Percentiles rank a stretch among this genome's conserved stretches.
Evolutionary conservation across 179 eudicot genomes (phyloP).

Genomic region (Silene noctiflora): DNA sequence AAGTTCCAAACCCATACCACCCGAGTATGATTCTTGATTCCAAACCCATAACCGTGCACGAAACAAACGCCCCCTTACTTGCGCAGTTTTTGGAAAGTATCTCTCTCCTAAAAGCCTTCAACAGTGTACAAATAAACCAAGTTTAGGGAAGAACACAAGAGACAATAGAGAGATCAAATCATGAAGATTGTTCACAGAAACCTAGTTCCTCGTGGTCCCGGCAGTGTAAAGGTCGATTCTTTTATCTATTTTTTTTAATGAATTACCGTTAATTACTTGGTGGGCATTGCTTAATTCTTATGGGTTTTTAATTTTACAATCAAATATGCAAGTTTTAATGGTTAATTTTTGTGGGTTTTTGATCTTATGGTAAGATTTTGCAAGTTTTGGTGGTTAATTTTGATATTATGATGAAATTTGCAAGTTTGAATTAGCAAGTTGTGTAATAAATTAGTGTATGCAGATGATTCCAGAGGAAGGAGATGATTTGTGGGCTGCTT

Average conservation of each 20-base stretch:
- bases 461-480: constrained; percentile 91
- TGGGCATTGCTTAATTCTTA: background rate
- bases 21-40: no score
- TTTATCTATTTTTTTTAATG: background rate
- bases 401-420: background rate
- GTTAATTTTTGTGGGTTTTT: background rate
- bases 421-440: background rate
- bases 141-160: background rate
- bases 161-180: background rate
- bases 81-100: background rate
- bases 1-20: no score
- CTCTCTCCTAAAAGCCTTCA: background rate
- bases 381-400: background rate
- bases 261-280: background rate
- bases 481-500: constrained; percentile 86
- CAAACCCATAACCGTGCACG: no score
- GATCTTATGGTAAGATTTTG: background rate
- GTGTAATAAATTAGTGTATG: background rate
- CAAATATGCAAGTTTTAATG: background rate
- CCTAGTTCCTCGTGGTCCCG: constrained; percentile 56
- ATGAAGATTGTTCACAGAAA: constrained; percentile 78
- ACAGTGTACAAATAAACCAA: background rate
- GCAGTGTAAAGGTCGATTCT: constrained; percentile 64
- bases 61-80: no score
- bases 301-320: background rate